Base-by-base conservation (phyloP, 1,284 basidiomycete species). In the Malassezia vespertilionis region DNA sequence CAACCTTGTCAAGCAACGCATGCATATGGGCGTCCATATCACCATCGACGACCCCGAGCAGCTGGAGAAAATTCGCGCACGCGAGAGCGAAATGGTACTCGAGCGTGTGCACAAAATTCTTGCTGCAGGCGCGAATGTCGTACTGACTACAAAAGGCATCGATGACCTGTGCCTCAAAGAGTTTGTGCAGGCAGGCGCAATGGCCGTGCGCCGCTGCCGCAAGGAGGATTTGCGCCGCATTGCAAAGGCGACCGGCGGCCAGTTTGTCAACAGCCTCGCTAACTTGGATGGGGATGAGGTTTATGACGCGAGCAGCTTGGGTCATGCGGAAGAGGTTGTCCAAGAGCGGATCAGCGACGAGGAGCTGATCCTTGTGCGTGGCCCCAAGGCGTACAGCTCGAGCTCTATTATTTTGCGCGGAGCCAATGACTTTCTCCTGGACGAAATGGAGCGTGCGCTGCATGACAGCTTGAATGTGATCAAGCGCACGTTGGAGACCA, bases 331-430 rank as follows among this genome's bases (percentile, higher is more conserved):
- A 10, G 91, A 97, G 73, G 93, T 97, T 46, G 78, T 86, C 4
- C 93, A 99, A 72, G 90, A 96, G 75, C 80, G 91, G 53, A 87
- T 97, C 71, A 84, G 86, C n/a, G 93, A 99, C 65, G 93, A 99
- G 72, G 93, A 99, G 72, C 78, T 95, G 37, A 97, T 97, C 71
- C 76, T 97, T 51, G 78, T 97, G 74, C 95, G 93, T 75, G 93
- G 93, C 5, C 96, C 91, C 45, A 97, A 93, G 75, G 83, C 89
- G 27, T 90, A 96, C 70, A 90, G 76, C 75, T 90, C 88, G 17
- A 78, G 85, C 20, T 95, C 90, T 31, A 85, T 99, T 68, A 81
- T 97, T 51, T 76, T 99, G 53, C 81, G 93, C 50, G 93, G 93
- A 46, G 93, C 93, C 31, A 99, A 97, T 74, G 93, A 99, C 74